These are phyloP conservation scores for Scleroderma citrinum DNA, from an alignment of 768 basidiomycete genomes.

Conservation along the genomic window DNA sequence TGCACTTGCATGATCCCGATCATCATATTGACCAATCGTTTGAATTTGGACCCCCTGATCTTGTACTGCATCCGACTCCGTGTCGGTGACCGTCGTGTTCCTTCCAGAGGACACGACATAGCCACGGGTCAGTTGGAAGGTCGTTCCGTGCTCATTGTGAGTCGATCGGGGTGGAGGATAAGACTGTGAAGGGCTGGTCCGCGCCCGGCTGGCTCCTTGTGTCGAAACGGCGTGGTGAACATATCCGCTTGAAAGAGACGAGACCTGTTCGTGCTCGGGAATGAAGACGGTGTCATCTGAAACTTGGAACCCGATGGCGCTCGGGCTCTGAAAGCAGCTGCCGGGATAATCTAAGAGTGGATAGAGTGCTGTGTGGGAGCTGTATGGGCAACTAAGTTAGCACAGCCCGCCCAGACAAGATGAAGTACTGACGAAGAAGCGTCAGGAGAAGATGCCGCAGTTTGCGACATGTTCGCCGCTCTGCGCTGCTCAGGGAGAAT, in stretches of 20 bases:
- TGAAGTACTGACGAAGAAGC: background rate
- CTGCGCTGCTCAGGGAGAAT: slow-evolving; percentile 13
- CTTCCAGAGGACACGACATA: background rate
- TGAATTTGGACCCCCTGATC: slow-evolving; percentile 4
- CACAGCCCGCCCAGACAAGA: too few species aligned
- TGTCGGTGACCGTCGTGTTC: background rate
- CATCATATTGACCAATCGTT: slow-evolving; percentile 6
- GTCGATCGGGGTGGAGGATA: background rate
- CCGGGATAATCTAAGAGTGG: background rate
- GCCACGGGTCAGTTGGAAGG: background rate
- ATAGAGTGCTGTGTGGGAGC: background rate
- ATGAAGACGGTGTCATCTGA: slow-evolving; percentile 12
- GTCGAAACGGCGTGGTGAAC: background rate
- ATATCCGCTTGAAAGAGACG: background rate
- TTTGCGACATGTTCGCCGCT: background rate
- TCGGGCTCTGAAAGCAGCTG: background rate
- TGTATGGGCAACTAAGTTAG: background rate
- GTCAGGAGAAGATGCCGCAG: background rate
- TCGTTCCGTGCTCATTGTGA: background rate
- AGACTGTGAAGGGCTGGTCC: background rate
- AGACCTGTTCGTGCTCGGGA: slow-evolving; percentile 23
- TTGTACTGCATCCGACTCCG: background rate
- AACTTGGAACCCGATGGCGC: background rate
- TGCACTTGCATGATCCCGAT: slow-evolving; percentile 12
- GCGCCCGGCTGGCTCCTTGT: background rate